These are phyloP conservation scores for Vitis riparia DNA, from an alignment of 164 flowering plant species.

Conservation along the genomic window DNA sequence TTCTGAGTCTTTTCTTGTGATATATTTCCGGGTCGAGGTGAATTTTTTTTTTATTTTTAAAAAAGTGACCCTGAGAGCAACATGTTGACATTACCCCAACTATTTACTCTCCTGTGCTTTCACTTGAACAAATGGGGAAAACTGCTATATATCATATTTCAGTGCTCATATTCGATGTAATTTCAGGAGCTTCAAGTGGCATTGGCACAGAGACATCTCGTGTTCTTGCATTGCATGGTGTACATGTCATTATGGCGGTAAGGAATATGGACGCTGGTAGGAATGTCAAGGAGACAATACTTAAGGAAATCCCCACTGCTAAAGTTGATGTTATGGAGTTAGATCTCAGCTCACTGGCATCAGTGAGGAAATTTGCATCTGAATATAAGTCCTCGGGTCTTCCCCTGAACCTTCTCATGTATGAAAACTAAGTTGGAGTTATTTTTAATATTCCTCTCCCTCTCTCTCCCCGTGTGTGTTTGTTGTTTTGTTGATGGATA, in stretches of 20 bases:
- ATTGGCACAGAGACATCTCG: conserved; percentile 81
- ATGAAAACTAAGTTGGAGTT: conserved; percentile 21
- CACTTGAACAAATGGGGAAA: not conserved
- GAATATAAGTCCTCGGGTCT: conserved; percentile 47
- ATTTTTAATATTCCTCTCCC: not conserved
- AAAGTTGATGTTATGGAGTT: conserved; percentile 76
- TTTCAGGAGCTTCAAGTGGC: conserved; percentile 86
- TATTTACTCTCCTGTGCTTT: not conserved
- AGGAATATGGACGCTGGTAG: conserved; percentile 58
- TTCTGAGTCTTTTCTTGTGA: too few relatives aligned
- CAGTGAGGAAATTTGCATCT: conserved; percentile 66
- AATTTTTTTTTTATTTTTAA: too few relatives aligned
- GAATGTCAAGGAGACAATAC: conserved; percentile 49
- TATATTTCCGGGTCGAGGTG: too few relatives aligned
- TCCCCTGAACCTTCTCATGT: conserved; percentile 74
- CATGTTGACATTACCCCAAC: not conserved
- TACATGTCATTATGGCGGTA: conserved; percentile 72
- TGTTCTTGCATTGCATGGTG: conserved; percentile 69
- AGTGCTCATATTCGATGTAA: not conserved
- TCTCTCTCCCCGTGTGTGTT: not conserved
- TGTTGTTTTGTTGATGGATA: not conserved
- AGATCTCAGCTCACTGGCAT: conserved; percentile 69
- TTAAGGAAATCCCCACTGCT: conserved; percentile 57
- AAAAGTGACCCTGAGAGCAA: conserved; percentile 22
- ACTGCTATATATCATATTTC: not conserved